Percentiles rank a stretch among this genome's conserved stretches.
phyloP scores from a whole-genome alignment of 208 protist genomes.

The Acanthamoeba quina region DNA sequence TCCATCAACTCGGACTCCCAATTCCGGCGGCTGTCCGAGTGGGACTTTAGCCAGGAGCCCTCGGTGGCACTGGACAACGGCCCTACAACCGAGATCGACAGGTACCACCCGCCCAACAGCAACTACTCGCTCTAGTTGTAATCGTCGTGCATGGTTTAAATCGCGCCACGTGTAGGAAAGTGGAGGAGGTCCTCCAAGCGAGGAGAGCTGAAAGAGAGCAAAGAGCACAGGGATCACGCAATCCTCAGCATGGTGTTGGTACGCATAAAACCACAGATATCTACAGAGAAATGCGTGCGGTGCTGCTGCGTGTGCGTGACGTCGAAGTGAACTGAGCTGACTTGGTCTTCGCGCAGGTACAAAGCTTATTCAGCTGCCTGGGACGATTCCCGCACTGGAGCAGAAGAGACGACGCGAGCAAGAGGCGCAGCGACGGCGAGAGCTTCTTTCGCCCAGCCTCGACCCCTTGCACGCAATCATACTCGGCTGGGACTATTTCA shows the following conservation, averaged over 20 bases:
- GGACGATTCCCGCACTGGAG: background rate
- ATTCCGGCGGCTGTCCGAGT: background rate
- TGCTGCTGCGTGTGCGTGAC: too few relatives aligned
- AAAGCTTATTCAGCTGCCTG: slow-evolving; percentile 38
- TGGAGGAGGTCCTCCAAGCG: slow-evolving; percentile 51
- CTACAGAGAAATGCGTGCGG: too few relatives aligned
- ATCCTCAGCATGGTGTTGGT: background rate
- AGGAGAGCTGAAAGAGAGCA: slow-evolving; percentile 9
- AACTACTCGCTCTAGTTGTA: too few relatives aligned
- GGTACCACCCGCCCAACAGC: background rate
- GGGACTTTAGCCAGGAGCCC: background rate
- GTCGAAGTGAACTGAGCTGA: too few relatives aligned
- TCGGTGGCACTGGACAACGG: background rate
- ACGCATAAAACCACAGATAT: too few relatives aligned
- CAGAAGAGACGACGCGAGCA: slow-evolving; percentile 28
- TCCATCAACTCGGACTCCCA: slow-evolving; percentile 6
- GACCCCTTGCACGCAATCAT: slow-evolving; percentile 56
- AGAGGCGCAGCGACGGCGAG: slow-evolving; percentile 1
- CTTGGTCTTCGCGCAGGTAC: too few relatives aligned
- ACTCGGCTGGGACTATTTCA: slow-evolving; percentile 65
- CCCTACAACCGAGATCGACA: slow-evolving; percentile 23
- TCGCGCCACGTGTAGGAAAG: background rate
- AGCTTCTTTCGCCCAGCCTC: slow-evolving; percentile 29
- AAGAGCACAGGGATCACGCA: background rate
- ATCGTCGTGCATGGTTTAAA: too few relatives aligned